These are phyloP conservation scores for Dipodascus geniculatus DNA, from an alignment of 805 yeast genomes.

Conservation along the genomic window DNA sequence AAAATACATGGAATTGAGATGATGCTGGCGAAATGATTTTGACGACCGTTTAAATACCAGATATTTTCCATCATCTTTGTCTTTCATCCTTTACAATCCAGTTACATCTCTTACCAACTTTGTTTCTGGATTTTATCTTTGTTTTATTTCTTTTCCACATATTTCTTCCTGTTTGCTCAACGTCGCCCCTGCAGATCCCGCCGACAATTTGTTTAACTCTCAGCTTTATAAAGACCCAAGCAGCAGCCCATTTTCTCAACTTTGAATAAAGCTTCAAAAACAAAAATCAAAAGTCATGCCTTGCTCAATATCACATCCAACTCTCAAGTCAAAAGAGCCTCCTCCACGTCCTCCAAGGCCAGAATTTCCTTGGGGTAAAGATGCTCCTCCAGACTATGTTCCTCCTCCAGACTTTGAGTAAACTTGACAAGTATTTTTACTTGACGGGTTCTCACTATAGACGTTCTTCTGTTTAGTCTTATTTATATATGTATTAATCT, in stretches of 20 bases:
- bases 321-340: background rate
- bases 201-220: too few relatives aligned
- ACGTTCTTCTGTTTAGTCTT: too few relatives aligned
- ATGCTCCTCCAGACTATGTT: slow-evolving; percentile 1
- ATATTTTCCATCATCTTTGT: too few relatives aligned
- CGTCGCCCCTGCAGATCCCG: background rate
- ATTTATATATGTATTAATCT: too few relatives aligned
- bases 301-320: background rate
- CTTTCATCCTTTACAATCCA: too few relatives aligned
- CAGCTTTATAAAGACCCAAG: too few relatives aligned
- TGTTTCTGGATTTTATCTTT: background rate
- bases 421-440: background rate
- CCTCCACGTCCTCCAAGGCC: slow-evolving; percentile 1
- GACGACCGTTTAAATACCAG: too few relatives aligned
- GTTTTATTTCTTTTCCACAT: background rate
- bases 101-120: too few relatives aligned
- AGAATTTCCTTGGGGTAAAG: slow-evolving; percentile 1
- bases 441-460: too few relatives aligned
- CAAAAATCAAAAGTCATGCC: background rate
- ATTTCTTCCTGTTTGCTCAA: background rate
- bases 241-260: background rate
- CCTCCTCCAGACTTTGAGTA: background rate
- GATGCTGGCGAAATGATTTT: too few relatives aligned
- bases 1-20: too few relatives aligned
- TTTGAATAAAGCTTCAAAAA: too few relatives aligned